Evolutionary conservation across 108 stramenopile genomes (phyloP), one percentile per base, ranked within the genome.

Genomic region (Chaetoceros tenuissimus): DNA sequence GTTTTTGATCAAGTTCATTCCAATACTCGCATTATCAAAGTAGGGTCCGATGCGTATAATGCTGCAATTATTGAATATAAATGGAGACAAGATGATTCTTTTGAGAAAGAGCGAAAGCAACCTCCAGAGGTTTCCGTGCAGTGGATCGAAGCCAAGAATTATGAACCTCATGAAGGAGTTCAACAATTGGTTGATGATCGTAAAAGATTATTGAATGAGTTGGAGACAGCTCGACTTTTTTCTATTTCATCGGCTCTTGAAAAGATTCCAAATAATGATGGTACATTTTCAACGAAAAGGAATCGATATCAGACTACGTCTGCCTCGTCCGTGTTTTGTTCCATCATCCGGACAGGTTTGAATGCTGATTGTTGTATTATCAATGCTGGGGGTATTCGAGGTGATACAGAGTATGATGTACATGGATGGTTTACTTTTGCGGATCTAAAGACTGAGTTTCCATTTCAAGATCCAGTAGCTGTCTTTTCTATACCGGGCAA

Each of bases 331-430:
- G 64, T 54, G 10, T 48, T 80, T 18, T 22, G 46, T 1, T 58
- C 53, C 0, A 53, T 69, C 44, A 21, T 75, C 0, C 71, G 70
- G 10, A 62, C 54, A 48, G 74, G 59, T 17, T 49, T 80, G 60
- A 54, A 60, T 18, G 28, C 52, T 17, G 63, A 72, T n/a, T 69
- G 56, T 24, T 67, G 66, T 24, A n/a, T 75, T 16, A 26, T 72
- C 22, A 80, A 80, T 51, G 73, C 72, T 17, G 79, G 74, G n/a
- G 47, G 48, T 24, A 71, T 80, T 27, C 71, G 72, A 13, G 79
- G 62, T 20, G 47, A 52, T 18, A 49, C 48, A 21, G 46, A 26
- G 13, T 80, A 75, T 48, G 28, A 24, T 20, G 53, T 60, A 1
- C 54, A 55, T 13, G 67, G 53, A 28, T 57, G 56, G 60, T 69